Evolutionary conservation across 345 rosid species (phyloP).

Genomic region (Eucalyptus melliodora): DNA sequence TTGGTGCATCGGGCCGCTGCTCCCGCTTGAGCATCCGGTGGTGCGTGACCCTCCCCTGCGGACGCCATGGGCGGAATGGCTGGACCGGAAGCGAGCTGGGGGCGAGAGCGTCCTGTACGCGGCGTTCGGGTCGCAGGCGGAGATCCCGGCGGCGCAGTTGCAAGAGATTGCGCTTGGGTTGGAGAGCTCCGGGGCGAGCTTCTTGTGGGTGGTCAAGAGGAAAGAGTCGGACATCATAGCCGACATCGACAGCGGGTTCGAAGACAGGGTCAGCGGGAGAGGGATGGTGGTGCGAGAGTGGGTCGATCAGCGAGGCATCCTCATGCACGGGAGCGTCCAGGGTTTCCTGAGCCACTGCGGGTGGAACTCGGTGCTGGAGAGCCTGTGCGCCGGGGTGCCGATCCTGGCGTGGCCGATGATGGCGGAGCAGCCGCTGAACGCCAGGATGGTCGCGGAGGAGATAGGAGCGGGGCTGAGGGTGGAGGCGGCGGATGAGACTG

Average conservation of each 20-base stretch:
- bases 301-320: constrained; percentile 56
- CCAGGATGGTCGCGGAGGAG: constrained; percentile 56
- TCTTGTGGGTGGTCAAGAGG: constrained; percentile 52
- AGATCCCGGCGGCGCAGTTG: constrained; percentile 34
- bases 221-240: constrained; percentile 5
- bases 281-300: constrained; percentile 57
- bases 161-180: constrained; percentile 43
- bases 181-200: constrained; percentile 37
- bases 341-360: constrained; percentile 85
- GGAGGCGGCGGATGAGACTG: constrained; percentile 22
- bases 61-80: constrained; percentile 48
- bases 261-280: constrained; percentile 26
- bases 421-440: constrained; percentile 72
- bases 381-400: constrained; percentile 59
- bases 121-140: constrained; percentile 77
- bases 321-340: constrained; percentile 35
- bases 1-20: constrained; percentile 56
- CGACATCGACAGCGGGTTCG: constrained; percentile 19
- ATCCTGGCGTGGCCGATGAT: constrained; percentile 71
- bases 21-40: constrained; percentile 10
- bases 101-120: constrained; percentile 51
- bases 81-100: constrained; percentile 33
- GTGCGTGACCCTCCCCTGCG: not conserved
- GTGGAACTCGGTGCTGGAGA: constrained; percentile 72
- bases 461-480: constrained; percentile 45